Conservation (phyloP, 257 asterid species). For the Solanum commersonii region DNA sequence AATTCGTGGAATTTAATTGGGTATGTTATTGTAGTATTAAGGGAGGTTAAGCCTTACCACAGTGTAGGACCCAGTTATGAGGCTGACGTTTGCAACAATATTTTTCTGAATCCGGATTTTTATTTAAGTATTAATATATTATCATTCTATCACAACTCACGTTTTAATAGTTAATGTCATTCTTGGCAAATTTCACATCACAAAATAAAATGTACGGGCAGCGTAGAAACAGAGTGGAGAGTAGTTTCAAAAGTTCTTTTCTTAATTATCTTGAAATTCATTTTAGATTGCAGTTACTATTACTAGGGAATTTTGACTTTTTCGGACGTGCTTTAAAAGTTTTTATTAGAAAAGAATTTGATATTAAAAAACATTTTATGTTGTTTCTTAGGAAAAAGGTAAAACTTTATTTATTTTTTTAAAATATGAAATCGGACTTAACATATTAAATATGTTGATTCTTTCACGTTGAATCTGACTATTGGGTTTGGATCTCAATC, state of each 20-base stretch:
- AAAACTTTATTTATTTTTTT: background rate
- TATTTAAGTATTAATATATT: no score
- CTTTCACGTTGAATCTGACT: background rate
- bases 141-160: background rate
- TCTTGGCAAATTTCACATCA: background rate
- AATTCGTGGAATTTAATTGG: fast-evolving
- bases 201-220: background rate
- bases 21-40: no score
- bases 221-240: background rate
- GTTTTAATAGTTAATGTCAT: background rate
- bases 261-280: no score
- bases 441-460: background rate
- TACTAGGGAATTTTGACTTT: background rate
- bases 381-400: background rate
- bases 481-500: background rate
- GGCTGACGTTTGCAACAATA: background rate
- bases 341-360: background rate
- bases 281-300: background rate
- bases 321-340: background rate
- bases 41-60: background rate
- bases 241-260: background rate
- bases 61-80: background rate
- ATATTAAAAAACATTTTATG: background rate
- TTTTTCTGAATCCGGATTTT: no score
- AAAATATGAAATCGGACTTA: background rate